phyloP scores from a whole-genome alignment of 2,329 filamentous ascomycete genomes.

The Colletotrichum lini region DNA sequence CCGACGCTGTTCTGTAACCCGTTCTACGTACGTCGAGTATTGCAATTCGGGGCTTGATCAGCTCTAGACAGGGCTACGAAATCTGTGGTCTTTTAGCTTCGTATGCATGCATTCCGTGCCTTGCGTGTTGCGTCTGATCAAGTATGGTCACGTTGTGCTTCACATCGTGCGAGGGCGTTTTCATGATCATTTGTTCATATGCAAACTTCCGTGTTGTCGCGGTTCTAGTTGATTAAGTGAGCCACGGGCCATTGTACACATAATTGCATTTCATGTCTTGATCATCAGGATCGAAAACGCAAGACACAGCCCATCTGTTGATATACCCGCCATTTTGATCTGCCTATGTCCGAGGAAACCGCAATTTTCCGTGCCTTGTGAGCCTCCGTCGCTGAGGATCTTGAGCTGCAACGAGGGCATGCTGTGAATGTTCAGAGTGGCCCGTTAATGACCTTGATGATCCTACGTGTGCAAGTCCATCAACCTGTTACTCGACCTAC shows the following conservation, averaged over 20 bases:
- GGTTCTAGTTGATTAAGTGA: constrained; percentile 2
- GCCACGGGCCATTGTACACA: constrained; percentile 27
- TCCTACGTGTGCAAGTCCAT: too few species aligned
- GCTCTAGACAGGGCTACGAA: neutral
- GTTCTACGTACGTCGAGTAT: neutral
- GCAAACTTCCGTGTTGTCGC: neutral
- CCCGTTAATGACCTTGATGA: neutral
- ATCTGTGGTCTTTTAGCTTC: neutral
- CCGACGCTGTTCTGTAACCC: constrained; percentile 23
- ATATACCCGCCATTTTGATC: constrained; percentile 26
- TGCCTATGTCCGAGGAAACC: neutral
- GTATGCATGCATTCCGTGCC: neutral
- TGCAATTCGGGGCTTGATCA: constrained; percentile 5
- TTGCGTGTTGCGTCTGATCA: neutral
- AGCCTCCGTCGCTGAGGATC: constrained; percentile 4
- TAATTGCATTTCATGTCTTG: constrained; percentile 6
- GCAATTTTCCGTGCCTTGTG: too few species aligned
- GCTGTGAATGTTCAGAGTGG: neutral
- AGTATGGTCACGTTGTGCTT: constrained; percentile 16
- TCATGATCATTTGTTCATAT: too few species aligned
- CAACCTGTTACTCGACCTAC: too few species aligned
- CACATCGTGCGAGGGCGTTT: neutral
- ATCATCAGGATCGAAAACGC: constrained; percentile 5
- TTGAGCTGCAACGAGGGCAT: constrained; percentile 2
- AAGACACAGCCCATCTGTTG: neutral